A percentile compares a stretch with the other conserved stretches of the same genome.
Evolutionary conservation across 768 basidiomycete genomes (phyloP).

Genomic region (Xerocomus brunneocitrinus): DNA sequence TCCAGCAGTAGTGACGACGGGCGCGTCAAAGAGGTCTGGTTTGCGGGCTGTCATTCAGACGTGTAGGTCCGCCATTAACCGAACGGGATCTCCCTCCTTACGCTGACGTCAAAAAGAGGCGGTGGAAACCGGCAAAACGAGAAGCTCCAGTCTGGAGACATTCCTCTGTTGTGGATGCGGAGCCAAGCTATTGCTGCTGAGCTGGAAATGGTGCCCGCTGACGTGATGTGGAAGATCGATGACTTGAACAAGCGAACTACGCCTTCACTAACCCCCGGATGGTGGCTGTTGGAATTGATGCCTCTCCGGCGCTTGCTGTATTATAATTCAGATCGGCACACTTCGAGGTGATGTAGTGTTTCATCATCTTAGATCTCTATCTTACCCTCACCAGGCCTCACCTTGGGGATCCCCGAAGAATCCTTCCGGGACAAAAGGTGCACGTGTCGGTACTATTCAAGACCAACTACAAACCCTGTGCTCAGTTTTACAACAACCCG

Average conservation of each 20-base stretch:
- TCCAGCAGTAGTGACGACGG: conserved; percentile 10
- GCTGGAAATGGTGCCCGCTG: conserved; percentile 17
- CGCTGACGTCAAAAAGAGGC: conserved; percentile 11
- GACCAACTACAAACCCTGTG: conserved; percentile 26
- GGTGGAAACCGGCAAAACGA: conserved; percentile 28
- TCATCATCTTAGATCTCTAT: not conserved
- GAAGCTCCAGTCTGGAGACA: conserved; percentile 25
- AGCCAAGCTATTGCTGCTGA: conserved; percentile 26
- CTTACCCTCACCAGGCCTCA: conserved; percentile 24
- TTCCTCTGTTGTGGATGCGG: conserved; percentile 31
- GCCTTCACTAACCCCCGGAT: conserved; percentile 8
- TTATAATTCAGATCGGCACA: conserved; percentile 23
- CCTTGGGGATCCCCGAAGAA: conserved; percentile 21
- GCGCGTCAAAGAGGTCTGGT: conserved; percentile 41
- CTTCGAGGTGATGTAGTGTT: conserved; percentile 11
- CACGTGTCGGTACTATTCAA: conserved; percentile 31
- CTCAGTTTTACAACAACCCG: conserved; percentile 18
- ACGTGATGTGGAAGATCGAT: conserved; percentile 27
- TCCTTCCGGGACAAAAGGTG: conserved; percentile 29
- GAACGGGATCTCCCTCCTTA: not conserved
- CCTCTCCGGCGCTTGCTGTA: conserved; percentile 27
- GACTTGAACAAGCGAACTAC: conserved; percentile 24
- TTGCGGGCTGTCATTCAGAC: conserved; percentile 38
- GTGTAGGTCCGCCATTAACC: conserved; percentile 25
- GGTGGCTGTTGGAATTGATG: conserved; percentile 25